Evolutionary conservation across 345 rosid genomes (phyloP).

Genomic region (Populus pruinosa): DNA sequence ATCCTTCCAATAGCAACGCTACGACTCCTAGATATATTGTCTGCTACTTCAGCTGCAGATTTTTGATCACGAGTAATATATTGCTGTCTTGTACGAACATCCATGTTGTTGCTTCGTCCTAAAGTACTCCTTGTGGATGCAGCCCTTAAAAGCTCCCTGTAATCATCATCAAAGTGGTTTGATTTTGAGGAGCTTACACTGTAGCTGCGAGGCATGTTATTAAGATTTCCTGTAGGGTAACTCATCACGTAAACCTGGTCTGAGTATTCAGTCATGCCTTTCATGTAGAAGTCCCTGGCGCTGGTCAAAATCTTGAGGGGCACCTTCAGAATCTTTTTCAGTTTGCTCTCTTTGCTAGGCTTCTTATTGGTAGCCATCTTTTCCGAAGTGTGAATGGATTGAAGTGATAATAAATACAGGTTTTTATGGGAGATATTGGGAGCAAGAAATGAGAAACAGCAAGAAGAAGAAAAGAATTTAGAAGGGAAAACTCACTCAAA

Average conservation of each 20-base stretch:
- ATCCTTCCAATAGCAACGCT: conserved; percentile 61
- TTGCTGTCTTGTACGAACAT: not conserved
- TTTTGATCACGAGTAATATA: not conserved
- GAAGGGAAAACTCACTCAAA: too few relatives aligned
- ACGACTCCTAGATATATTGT: conserved; percentile 32
- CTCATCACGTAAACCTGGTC: conserved; percentile 44
- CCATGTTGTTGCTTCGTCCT: conserved; percentile 2
- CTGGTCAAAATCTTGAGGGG: conserved; percentile 42
- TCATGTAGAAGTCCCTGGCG: conserved; percentile 57
- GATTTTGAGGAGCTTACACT: conserved; percentile 39
- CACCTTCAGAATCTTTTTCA: conserved; percentile 39
- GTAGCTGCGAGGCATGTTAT: conserved; percentile 47
- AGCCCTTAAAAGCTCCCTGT: conserved; percentile 46
- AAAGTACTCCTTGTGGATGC: conserved; percentile 39
- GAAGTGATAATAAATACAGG: not conserved
- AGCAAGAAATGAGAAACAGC: not conserved
- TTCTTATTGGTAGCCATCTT: conserved; percentile 18
- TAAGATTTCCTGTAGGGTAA: conserved; percentile 38
- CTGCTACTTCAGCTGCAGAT: not conserved
- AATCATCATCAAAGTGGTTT: conserved; percentile 28
- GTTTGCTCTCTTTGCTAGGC: conserved; percentile 25
- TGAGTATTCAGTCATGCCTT: conserved; percentile 56
- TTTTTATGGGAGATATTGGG: not conserved
- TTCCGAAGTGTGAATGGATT: not conserved
- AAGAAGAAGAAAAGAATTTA: not conserved